Evolutionary conservation across 176 grass and related monocot species (phyloP), one percentile per base, ranked within the genome.

Genomic region (Echinochloa phyllopogon): DNA sequence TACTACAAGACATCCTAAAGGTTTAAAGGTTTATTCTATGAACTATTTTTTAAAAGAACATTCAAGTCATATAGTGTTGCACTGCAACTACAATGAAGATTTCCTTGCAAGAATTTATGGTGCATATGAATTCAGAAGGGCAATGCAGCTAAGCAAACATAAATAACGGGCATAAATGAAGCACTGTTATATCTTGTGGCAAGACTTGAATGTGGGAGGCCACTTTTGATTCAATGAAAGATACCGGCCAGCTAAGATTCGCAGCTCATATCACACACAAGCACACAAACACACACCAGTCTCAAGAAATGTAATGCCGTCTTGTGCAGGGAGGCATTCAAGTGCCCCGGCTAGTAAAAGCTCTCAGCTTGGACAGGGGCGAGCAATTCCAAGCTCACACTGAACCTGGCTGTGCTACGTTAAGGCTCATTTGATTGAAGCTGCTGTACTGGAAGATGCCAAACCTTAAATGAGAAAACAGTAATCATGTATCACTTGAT

Each of bases 151-250:
- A 91, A 84, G 75, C 85, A 84, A 79, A 60, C 80, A 87, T 90
- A 90, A 90, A 87, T 80, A 84, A 69, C 74, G 62, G 33, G 89
- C 74, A 87, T 90, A 87, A 87, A 87, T 90, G 89, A 44, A 83
- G 75, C 84, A 87, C 89, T 90, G 89, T 90, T 83, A 87, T 87
- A 90, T 87, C 80, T 75, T 83, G 88, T 90, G 74, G 56, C 84
- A 79, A 82, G 88, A 83, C 88, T 83, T 90, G 74, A 90, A 90
- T 90, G 80, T 81, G 78, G 88, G 68, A 91, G 74, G 68, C 59
- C 80, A 90, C 89, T 87, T 78, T 87, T 24, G 89, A 86, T 87
- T 83, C 66, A 90, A 79, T 90, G 89, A 87, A 79, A 79, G 75
- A 87, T 75, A 90, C 84, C 50, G 14, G 59, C 84, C 89, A 87